phyloP scores from a whole-genome alignment of 2,329 filamentous ascomycete genomes.

The Monosporascus cannonballus region DNA sequence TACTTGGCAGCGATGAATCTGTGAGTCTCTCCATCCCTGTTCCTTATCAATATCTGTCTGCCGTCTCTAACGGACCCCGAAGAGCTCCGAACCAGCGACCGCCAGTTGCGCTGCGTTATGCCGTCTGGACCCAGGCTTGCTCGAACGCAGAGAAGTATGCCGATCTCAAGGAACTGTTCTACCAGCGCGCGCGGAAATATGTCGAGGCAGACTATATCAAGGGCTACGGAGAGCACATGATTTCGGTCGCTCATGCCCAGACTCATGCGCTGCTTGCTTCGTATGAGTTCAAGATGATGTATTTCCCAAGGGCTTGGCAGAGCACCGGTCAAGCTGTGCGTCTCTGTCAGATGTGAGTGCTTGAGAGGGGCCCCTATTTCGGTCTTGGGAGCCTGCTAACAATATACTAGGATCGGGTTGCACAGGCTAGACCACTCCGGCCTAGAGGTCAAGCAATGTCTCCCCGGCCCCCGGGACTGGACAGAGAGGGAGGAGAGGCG shows the following conservation, averaged over 20 bases:
- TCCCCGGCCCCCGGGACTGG: slow-evolving; percentile 85
- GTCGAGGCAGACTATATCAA: slow-evolving; percentile 85
- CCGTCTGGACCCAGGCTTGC: slow-evolving; percentile 93
- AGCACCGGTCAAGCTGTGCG: slow-evolving; percentile 79
- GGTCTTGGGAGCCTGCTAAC: slow-evolving; percentile 47
- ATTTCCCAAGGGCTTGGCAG: slow-evolving; percentile 92
- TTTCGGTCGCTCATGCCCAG: slow-evolving; percentile 81
- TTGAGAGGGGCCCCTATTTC: not conserved
- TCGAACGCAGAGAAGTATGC: slow-evolving; percentile 76
- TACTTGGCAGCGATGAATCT: slow-evolving; percentile 87
- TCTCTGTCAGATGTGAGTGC: slow-evolving; percentile 69
- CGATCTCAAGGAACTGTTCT: slow-evolving; percentile 79
- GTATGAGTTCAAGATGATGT: slow-evolving; percentile 98
- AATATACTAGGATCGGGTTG: slow-evolving; percentile 72
- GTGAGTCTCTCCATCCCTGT: slow-evolving; percentile 30
- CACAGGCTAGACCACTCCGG: slow-evolving; percentile 79
- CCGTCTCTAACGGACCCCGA: slow-evolving; percentile 5
- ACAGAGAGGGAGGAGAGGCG: slow-evolving; percentile 87
- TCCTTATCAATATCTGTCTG: not conserved
- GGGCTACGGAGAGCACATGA: slow-evolving; percentile 83
- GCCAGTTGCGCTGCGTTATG: slow-evolving; percentile 83
- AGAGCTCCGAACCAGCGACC: slow-evolving; percentile 78
- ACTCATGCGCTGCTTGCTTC: slow-evolving; percentile 71
- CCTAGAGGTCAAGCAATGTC: slow-evolving; percentile 86
- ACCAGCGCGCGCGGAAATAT: slow-evolving; percentile 83